These are phyloP conservation scores for Cordyceps fumosorosea DNA, from an alignment of 2,329 filamentous ascomycete species.

Conservation along the genomic window DNA sequence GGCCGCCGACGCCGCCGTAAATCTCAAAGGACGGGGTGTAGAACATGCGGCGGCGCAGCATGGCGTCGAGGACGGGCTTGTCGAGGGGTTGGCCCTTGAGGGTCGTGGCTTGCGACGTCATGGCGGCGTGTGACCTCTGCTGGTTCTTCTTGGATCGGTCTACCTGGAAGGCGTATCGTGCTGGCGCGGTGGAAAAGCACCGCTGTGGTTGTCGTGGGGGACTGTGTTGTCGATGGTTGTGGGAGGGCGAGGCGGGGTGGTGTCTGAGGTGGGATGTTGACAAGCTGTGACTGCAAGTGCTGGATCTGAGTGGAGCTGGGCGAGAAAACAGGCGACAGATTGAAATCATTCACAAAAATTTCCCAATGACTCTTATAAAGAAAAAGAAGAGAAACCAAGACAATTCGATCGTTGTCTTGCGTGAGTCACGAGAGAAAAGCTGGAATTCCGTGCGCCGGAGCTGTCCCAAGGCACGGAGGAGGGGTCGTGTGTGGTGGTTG, in stretches of 20 bases:
- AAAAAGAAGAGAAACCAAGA: neutral
- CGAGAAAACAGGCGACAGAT: neutral
- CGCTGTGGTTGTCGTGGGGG: conserved; percentile 15
- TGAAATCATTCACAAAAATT: conserved; percentile 8
- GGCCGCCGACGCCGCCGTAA: conserved; percentile 80
- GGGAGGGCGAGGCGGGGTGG: conserved; percentile 8
- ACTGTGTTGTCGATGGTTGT: neutral
- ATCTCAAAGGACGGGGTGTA: conserved; percentile 95
- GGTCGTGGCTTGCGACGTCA: conserved; percentile 58
- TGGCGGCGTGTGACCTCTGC: conserved; percentile 23
- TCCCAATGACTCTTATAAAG: neutral
- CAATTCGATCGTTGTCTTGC: neutral
- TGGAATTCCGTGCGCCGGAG: neutral
- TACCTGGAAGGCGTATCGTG: conserved; percentile 23
- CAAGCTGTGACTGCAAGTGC: conserved; percentile 2
- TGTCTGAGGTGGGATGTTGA: conserved; percentile 2
- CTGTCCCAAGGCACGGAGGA: conserved; percentile 1
- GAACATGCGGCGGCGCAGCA: conserved; percentile 85
- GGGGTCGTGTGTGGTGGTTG: conserved; percentile 6
- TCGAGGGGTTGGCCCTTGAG: conserved; percentile 88
- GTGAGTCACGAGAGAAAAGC: conserved; percentile 7
- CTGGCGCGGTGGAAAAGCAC: conserved; percentile 24
- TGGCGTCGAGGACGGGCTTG: conserved; percentile 69
- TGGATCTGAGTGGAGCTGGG: conserved; percentile 3
- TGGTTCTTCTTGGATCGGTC: conserved; percentile 22